Evolutionary conservation across 2,329 filamentous ascomycete species (phyloP).

Genomic region (Erysiphe neolycopersici): DNA sequence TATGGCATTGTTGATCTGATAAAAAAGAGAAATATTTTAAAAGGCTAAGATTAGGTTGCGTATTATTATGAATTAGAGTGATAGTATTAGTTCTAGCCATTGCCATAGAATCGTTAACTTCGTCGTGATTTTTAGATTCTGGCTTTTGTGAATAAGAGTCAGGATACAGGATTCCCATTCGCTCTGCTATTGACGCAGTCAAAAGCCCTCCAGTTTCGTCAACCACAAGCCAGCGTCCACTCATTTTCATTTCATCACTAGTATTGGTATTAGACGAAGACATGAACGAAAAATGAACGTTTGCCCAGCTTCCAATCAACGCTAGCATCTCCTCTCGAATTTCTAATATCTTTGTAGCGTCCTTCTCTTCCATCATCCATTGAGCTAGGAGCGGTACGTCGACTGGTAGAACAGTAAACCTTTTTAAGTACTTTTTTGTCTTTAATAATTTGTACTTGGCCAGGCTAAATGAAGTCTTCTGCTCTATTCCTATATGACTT

Average conservation of each 20-base stretch:
- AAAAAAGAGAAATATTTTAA: slow-evolving; percentile 82
- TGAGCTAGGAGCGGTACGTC: slow-evolving; percentile 52
- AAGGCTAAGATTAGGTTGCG: slow-evolving; percentile 65
- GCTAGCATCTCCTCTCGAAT: slow-evolving; percentile 62
- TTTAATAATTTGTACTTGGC: slow-evolving; percentile 94
- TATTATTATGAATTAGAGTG: slow-evolving; percentile 55
- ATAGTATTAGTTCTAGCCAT: slow-evolving; percentile 32
- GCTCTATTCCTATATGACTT: slow-evolving; percentile 67
- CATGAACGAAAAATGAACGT: slow-evolving; percentile 41
- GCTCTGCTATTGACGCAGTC: slow-evolving; percentile 42
- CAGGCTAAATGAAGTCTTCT: slow-evolving; percentile 82
- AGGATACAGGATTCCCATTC: slow-evolving; percentile 36
- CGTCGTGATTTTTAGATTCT: neutral
- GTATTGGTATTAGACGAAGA: neutral
- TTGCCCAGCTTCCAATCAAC: slow-evolving; percentile 66
- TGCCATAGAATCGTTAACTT: slow-evolving; percentile 1
- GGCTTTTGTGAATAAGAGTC: neutral
- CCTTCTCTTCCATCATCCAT: slow-evolving; percentile 56
- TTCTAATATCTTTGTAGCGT: slow-evolving; percentile 59
- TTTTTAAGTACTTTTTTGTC: slow-evolving; percentile 71
- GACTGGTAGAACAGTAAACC: slow-evolving; percentile 64
- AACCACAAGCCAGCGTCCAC: slow-evolving; percentile 31
- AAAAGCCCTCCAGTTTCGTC: slow-evolving; percentile 46
- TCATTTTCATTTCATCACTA: neutral
- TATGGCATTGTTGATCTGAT: slow-evolving; percentile 13